Evolutionary conservation across 305 asterid species (phyloP), one percentile per base, ranked within the genome.

Genomic region (Withania somnifera): DNA sequence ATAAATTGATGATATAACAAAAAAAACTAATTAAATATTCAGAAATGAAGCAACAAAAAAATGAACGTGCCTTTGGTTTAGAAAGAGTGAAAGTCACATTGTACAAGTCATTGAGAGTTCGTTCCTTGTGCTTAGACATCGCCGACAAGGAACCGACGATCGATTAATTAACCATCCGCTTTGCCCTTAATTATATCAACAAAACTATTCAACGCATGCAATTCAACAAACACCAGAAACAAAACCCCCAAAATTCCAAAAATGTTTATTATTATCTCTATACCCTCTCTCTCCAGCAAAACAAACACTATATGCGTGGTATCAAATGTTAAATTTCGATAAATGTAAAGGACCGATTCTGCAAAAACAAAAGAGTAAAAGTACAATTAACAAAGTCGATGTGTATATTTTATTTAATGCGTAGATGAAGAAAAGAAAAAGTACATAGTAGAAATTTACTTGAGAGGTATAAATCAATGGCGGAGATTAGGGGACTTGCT

Each of bases 91-190:
- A 83, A 79, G 95, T 91, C 83, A 84, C 92, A 87, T 90, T 91
- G 85, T 88, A 88, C 1, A 92, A 87, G 84, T 88, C 91, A 81
- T 58, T 84, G 79, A 92, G 88, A 83, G 88, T 89, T 83, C 91
- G 89, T 83, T 85, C 90, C 82, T 86, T 85, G 84, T 87, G 89
- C 78, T 84, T 89, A 77, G 83, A 85, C 95, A 93, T 92, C 89
- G 85, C 88, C 89, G 80, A 83, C 82, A 82, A 77, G 45, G 84
- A 83, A 77, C 88, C 78, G 83, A 45, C 6, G 19, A 51, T 45
- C 60, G 90, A 91, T 47, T 52, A 89, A 91, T 87, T 89, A 88
- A 87, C 78, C 93, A 91, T 90, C 82, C 87, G 81, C 84, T 67
- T 34, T 56, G 64, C 84, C 87, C 77, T 42, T 60, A 80, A 80